Evolutionary conservation across 192 early-diverging fungal genomes (phyloP), one percentile per base, ranked within the genome.

Genomic region (Diversispora epigaea): DNA sequence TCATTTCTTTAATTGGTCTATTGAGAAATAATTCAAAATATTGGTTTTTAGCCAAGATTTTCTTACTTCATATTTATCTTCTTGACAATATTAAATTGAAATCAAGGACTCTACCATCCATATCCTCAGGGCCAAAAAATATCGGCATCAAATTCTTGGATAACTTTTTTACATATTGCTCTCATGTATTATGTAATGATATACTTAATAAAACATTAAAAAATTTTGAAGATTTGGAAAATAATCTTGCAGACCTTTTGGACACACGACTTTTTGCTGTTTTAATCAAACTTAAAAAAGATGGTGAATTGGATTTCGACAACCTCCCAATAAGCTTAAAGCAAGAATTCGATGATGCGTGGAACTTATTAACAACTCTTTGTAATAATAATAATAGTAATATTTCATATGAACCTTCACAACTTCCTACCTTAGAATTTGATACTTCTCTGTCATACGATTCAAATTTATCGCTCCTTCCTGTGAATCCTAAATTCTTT

Each of bases 221-320:
- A 17, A 70, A 39, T 11, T 32, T 19, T 39, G 14, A 11, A 12
- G 11, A 40, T 6, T 32, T 78, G 3, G 22, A 52, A 22, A 47
- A 32, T 54, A 78, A 78, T n/a, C 62, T 78, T 54, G 65, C 21
- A 3, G 77, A 78, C 25, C 17, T 78, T n/a, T 6, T 78, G 2
- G 77, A 78, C 55, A 47, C 47, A 6, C 32, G 39, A 19, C 44
- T 78, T 3, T 78, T 74, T 44, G 62, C 40, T 25, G n/a, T 63
- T 21, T 58, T 78, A 40, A 54, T 50, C 21, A 6, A 39, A 55
- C 55, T 39, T 12, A 45, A 32, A 55, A 8, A 52, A 19, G 17
- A 70, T 19, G 25, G 17, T 3, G 32, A 41, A 9, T 4, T 70
- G 9, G 41, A 64, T 43, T 44, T 64, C n/a, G 43, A 64, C 41